Conservation (phyloP, 257 asterid genomes). For the Cordia subcordata region DNA sequence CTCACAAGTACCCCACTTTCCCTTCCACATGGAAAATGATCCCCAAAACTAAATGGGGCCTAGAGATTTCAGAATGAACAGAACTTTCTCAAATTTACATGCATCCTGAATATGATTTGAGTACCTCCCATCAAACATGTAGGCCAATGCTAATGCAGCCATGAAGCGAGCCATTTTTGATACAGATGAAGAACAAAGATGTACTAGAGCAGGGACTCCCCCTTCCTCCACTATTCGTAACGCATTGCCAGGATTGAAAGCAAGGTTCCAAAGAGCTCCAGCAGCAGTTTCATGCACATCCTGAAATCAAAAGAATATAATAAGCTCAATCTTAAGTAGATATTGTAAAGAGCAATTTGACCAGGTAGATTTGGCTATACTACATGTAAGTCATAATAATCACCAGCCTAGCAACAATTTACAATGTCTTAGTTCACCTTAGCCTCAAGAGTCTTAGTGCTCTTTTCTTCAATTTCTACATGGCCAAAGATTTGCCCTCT, state of each 20-base stretch:
- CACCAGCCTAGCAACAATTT: too few species aligned
- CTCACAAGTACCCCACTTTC: too few species aligned
- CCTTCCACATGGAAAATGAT: too few species aligned
- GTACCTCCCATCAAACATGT: conserved; percentile 94
- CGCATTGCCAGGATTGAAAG: conserved; percentile 88
- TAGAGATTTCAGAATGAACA: too few species aligned
- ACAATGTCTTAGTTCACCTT: too few species aligned
- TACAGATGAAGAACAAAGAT: conserved; percentile 69
- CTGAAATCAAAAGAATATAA: conserved; percentile 39
- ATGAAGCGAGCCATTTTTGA: conserved; percentile 96
- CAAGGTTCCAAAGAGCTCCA: conserved; percentile 98
- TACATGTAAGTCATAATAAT: too few species aligned
- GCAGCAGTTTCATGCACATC: conserved; percentile 98
- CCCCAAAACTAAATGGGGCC: too few species aligned
- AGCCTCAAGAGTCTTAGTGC: too few species aligned
- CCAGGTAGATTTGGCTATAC: not conserved
- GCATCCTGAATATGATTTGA: conserved; percentile 4
- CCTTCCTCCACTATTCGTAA: conserved; percentile 89
- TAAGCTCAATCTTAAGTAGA: conserved; percentile 5
- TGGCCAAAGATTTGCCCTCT: too few species aligned
- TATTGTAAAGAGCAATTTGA: not conserved
- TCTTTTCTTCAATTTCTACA: too few species aligned
- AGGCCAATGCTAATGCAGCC: conserved; percentile 86
- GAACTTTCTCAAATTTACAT: not conserved
- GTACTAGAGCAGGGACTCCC: conserved; percentile 71